phyloP scores from a whole-genome alignment of 2,329 filamentous ascomycete genomes.

The Fusarium drepaniforme region DNA sequence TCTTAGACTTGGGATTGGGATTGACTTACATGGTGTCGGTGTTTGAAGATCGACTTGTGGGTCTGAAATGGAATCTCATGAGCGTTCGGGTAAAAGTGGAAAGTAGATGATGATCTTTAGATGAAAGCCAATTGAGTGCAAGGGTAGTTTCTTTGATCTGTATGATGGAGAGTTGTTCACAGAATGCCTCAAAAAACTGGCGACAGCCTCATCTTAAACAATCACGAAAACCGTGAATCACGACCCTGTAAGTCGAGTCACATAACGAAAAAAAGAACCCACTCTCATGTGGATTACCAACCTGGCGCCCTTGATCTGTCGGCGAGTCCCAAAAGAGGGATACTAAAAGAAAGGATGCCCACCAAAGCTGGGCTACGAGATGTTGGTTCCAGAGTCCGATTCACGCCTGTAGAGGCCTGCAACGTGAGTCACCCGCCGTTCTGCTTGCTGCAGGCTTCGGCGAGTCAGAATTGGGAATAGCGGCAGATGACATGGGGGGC shows the following conservation, averaged over 20 bases:
- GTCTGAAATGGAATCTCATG: neutral
- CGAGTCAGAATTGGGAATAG: conserved; percentile 40
- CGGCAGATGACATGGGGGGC: conserved; percentile 1
- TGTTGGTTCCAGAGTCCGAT: neutral
- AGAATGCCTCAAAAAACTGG: conserved; percentile 4
- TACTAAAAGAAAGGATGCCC: neutral
- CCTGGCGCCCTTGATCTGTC: neutral
- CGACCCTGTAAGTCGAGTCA: conserved; percentile 10
- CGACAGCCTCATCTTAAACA: conserved; percentile 29
- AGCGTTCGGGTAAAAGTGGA: neutral
- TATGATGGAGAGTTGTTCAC: conserved; percentile 5
- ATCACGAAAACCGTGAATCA: neutral
- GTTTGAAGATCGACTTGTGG: neutral
- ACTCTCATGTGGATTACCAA: conserved; percentile 2
- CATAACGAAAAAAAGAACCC: neutral
- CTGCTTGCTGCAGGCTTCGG: conserved; percentile 22
- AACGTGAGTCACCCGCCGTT: conserved; percentile 34
- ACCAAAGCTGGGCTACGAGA: neutral
- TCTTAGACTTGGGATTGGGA: neutral
- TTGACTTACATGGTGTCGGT: conserved; percentile 35
- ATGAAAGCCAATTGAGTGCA: neutral
- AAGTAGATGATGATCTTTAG: neutral
- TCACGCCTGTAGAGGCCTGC: neutral
- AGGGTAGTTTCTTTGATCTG: neutral
- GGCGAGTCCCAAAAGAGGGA: conserved; percentile 2